These are phyloP conservation scores for Trichoderma sp. DNA, from an alignment of 2,329 filamentous ascomycete genomes.

Conservation along the genomic window DNA sequence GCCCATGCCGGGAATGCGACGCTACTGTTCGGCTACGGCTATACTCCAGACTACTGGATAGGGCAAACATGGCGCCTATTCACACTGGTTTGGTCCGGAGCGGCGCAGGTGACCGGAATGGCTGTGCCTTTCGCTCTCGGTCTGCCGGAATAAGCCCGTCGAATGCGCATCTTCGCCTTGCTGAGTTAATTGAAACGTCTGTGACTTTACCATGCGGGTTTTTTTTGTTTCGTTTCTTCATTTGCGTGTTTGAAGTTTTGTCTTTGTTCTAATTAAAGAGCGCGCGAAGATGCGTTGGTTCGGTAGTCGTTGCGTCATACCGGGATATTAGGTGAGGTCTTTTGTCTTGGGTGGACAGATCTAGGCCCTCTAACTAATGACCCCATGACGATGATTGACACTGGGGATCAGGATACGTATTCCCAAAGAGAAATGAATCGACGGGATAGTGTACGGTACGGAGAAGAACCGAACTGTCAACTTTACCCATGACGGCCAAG, in stretches of 20 bases:
- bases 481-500: not conserved
- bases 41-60: not conserved
- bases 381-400: not conserved
- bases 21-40: not conserved
- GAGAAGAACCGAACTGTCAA: not conserved
- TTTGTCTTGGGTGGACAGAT: not conserved
- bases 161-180: not conserved
- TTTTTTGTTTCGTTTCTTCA: not conserved
- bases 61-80: not conserved
- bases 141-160: not conserved
- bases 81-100: not conserved
- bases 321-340: not conserved
- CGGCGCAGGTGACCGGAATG: slow-evolving; percentile 1
- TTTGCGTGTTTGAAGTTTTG: not conserved
- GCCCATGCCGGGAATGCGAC: not conserved
- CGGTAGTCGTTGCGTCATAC: not conserved
- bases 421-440: not conserved
- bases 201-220: not conserved
- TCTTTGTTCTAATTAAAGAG: not conserved
- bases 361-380: not conserved
- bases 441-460: not conserved
- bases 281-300: no score
- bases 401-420: not conserved
- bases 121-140: not conserved
- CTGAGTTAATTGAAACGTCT: not conserved